Percentiles rank a stretch among this genome's conserved stretches.
phyloP scores from a whole-genome alignment of 495 filamentous ascomycete genomes.

The Staphylotrichum longicolle region DNA sequence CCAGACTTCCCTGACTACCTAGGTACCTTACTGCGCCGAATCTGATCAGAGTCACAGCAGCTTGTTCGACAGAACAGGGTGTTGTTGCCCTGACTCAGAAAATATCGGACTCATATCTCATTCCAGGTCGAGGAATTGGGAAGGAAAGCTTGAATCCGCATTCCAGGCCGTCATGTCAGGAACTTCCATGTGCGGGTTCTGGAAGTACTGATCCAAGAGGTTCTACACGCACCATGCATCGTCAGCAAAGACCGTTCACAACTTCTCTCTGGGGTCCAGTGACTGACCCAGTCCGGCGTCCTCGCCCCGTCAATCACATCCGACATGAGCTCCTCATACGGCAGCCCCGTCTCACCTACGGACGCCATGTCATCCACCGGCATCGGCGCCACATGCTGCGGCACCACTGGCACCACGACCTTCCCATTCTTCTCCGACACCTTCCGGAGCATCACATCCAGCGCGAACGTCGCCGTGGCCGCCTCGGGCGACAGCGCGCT shows the following conservation, averaged over 20 bases:
- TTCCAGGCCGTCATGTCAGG: no score
- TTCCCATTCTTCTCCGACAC: slow-evolving; percentile 5
- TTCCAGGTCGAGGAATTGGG: no score
- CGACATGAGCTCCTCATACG: neutral
- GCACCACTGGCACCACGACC: no score
- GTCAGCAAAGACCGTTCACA: neutral
- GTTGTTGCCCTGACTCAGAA: no score
- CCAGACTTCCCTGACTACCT: no score
- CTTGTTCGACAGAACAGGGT: no score
- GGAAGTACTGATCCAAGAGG: slow-evolving; percentile 4
- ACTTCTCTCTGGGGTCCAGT: neutral
- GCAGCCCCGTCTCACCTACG: neutral
- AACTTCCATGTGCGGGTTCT: neutral
- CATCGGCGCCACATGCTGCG: neutral
- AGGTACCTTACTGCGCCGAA: no score
- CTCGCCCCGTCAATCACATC: slow-evolving; percentile 5
- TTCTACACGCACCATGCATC: neutral
- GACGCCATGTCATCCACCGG: neutral
- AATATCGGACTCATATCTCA: no score
- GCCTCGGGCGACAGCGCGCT: slow-evolving; percentile 3
- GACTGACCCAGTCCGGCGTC: neutral
- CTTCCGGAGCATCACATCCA: slow-evolving; percentile 1
- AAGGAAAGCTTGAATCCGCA: no score
- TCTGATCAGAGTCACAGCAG: no score
- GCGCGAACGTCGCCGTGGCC: neutral